phyloP scores from a whole-genome alignment of 768 basidiomycete genomes.

The Fibroporia radiculosa region DNA sequence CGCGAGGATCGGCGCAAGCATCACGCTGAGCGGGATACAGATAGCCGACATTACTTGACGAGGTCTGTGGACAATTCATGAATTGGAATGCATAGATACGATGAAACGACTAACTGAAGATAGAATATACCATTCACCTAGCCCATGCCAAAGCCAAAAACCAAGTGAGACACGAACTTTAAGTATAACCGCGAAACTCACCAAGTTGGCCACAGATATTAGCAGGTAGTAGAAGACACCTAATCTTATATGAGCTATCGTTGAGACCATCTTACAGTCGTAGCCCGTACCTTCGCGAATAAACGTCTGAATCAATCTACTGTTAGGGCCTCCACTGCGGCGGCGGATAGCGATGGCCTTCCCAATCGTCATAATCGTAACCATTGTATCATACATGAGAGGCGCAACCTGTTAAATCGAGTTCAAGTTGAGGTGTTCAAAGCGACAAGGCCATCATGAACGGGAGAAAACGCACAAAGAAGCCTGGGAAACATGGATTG shows the following conservation, averaged over 20 bases:
- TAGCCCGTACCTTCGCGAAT: conserved; percentile 58
- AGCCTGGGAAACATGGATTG: conserved; percentile 40
- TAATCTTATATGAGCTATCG: conserved; percentile 16
- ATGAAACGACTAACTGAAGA: conserved; percentile 50
- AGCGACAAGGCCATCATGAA: background rate
- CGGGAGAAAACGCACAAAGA: conserved; percentile 16
- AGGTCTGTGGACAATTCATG: conserved; percentile 37
- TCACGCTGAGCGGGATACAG: conserved; percentile 78
- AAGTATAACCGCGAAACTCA: conserved; percentile 15
- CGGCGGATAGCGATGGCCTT: conserved; percentile 74
- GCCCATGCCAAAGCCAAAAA: conserved; percentile 1
- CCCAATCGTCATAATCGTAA: conserved; percentile 74
- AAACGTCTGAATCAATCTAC: conserved; percentile 77
- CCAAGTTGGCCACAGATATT: conserved; percentile 81
- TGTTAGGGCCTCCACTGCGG: conserved; percentile 68
- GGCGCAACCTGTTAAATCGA: conserved; percentile 57
- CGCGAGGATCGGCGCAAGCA: conserved; percentile 74
- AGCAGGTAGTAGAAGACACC: conserved; percentile 81
- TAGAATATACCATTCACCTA: conserved; percentile 79
- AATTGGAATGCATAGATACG: background rate
- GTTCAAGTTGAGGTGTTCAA: background rate
- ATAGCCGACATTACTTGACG: conserved; percentile 78
- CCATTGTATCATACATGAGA: conserved; percentile 71
- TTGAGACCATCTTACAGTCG: background rate
- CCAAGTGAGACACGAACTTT: background rate